These are phyloP conservation scores for Gypsophila paniculata DNA, from an alignment of 179 eudicot genomes.

Conservation along the genomic window DNA sequence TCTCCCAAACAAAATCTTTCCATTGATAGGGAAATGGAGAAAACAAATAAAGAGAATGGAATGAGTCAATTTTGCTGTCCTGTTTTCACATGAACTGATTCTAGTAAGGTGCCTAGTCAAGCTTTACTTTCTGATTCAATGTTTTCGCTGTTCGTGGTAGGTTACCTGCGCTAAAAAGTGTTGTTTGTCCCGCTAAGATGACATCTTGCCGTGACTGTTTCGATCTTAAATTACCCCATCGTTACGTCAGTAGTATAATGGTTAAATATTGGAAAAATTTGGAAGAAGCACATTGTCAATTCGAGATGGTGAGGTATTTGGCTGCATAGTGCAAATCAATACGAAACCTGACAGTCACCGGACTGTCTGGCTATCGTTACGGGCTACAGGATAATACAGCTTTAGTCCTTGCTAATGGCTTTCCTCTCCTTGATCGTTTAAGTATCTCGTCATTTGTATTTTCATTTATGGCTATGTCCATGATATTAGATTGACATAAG, in stretches of 20 bases:
- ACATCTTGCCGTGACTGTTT: neutral
- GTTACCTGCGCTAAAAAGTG: conserved; percentile 11
- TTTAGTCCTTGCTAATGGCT: neutral
- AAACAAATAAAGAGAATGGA: no score
- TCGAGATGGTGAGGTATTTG: neutral
- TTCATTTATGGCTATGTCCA: neutral
- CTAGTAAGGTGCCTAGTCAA: no score
- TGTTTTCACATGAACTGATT: no score
- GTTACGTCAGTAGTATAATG: neutral
- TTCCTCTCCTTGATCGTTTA: conserved; percentile 12
- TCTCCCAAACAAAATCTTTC: no score
- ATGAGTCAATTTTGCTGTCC: no score
- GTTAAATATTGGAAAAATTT: conserved; percentile 4
- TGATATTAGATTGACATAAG: conserved; percentile 5
- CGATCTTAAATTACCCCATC: no score
- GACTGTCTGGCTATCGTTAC: neutral
- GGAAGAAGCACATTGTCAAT: conserved; percentile 1
- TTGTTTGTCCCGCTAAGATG: conserved; percentile 10
- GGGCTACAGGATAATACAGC: neutral
- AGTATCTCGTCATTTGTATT: neutral
- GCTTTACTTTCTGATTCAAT: no score
- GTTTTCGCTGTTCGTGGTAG: neutral
- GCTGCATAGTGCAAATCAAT: conserved; percentile 4
- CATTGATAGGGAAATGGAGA: no score
- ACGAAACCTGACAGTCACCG: conserved; percentile 1